Percentiles rank a stretch among this genome's conserved stretches.
Conservation (phyloP, 441 rosid genomes). For the Francoa sonchifolia region DNA sequence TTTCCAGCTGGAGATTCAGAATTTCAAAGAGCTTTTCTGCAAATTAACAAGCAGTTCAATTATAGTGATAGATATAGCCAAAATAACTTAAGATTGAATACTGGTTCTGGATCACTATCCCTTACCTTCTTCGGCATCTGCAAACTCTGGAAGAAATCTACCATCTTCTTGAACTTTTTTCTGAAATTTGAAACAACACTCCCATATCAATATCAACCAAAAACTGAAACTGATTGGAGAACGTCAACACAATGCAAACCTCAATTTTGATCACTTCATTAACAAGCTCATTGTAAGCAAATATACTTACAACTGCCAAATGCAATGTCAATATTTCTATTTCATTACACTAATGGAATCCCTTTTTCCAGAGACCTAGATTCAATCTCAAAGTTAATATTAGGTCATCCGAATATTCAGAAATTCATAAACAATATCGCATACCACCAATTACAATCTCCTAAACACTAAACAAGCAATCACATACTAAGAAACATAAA, state of each 20-base stretch:
- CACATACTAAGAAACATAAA: not conserved
- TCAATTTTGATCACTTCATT: not conserved
- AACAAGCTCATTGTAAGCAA: not conserved
- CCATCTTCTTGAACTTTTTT: conserved; percentile 73
- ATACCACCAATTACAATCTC: not conserved
- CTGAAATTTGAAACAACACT: conserved; percentile 29
- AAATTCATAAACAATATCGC: not conserved
- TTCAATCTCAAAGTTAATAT: not conserved
- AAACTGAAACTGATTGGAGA: not conserved
- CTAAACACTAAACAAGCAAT: not conserved
- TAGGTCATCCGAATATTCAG: not conserved
- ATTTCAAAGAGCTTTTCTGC: conserved; percentile 65
- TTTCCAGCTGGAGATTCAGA: conserved; percentile 69
- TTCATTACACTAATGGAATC: not conserved
- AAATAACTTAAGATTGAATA: too few species aligned
- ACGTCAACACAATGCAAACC: not conserved
- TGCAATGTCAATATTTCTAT: too few species aligned
- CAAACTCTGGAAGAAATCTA: conserved; percentile 59
- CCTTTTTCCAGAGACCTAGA: not conserved
- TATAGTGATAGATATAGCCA: not conserved
- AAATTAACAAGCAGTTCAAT: conserved; percentile 12
- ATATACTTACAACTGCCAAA: not conserved
- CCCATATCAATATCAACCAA: conserved; percentile 2
- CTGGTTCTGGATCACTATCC: conserved; percentile 4
- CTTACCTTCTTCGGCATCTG: conserved; percentile 72